Evolutionary conservation across 345 rosid species (phyloP).

Genomic region (Odontarrhena argentea): DNA sequence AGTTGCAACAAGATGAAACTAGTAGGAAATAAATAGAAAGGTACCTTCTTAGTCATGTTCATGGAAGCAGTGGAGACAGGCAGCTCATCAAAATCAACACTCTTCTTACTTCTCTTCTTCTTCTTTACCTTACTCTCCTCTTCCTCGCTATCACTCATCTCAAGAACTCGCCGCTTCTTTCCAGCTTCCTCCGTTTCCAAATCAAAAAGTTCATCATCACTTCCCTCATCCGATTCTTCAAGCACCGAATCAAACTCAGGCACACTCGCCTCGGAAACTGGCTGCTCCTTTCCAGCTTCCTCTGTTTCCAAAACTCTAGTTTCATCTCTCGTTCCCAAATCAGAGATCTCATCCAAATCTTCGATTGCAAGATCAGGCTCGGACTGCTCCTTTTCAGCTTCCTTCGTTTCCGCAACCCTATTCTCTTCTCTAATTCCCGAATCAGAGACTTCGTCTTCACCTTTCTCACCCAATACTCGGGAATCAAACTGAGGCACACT

Average conservation of each 20-base stretch:
- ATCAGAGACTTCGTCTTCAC: neutral
- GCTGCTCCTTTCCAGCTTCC: conserved; percentile 38
- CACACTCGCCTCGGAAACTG: neutral
- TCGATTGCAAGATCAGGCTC: conserved; percentile 8
- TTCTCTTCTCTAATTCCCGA: neutral
- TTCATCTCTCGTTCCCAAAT: conserved; percentile 21
- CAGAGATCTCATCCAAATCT: neutral
- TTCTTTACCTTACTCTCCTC: conserved; percentile 42
- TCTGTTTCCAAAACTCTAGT: conserved; percentile 13
- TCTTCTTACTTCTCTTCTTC: conserved; percentile 41
- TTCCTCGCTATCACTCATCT: conserved; percentile 22
- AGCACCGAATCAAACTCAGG: neutral
- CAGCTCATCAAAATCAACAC: conserved; percentile 45
- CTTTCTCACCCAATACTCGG: neutral
- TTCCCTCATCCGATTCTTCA: neutral
- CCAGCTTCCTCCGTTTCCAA: neutral
- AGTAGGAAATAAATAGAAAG: neutral
- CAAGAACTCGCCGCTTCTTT: conserved; percentile 6
- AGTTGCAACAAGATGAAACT: neutral
- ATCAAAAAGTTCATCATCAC: neutral
- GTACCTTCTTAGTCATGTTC: conserved; percentile 61
- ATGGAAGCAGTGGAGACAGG: conserved; percentile 40
- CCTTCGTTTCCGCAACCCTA: conserved; percentile 1
- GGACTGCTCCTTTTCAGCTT: no score
- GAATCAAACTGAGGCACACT: neutral